phyloP scores from a whole-genome alignment of 169 alveolate genomes.

The Cryptosporidium baileyi region DNA sequence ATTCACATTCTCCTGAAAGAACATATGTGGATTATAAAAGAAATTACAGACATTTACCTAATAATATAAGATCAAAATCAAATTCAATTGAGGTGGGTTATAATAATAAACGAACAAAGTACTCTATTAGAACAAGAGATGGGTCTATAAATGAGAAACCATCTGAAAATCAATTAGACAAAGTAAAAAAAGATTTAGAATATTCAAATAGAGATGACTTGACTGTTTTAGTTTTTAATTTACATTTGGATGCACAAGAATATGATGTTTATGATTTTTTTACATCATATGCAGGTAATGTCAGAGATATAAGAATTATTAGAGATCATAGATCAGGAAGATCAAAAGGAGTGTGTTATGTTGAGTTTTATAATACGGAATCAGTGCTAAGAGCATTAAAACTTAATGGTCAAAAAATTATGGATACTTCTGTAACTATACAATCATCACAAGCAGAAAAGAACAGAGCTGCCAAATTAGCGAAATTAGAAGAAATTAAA shows the following conservation, averaged over 20 bases:
- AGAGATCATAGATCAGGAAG: conserved; percentile 94
- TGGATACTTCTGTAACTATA: conserved; percentile 90
- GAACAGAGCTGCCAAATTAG: conserved; percentile 96
- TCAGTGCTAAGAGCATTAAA: conserved; percentile 93
- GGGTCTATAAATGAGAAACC: conserved; percentile 75
- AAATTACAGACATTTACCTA: too few species aligned
- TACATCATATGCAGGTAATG: conserved; percentile 94
- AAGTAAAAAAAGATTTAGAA: conserved; percentile 88
- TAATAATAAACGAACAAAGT: conserved; percentile 44
- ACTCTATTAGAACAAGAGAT: not conserved
- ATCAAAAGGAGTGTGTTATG: conserved; percentile 97
- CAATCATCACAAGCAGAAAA: conserved; percentile 98
- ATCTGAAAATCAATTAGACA: conserved; percentile 78
- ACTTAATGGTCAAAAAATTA: conserved; percentile 88
- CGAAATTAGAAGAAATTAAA: conserved; percentile 84
- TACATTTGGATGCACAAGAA: conserved; percentile 93
- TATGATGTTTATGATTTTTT: conserved; percentile 93
- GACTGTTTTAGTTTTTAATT: conserved; percentile 93
- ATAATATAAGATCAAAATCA: too few species aligned
- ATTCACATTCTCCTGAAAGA: conserved; percentile 12
- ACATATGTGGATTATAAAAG: conserved; percentile 49
- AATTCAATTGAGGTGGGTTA: conserved; percentile 60
- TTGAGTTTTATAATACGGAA: conserved; percentile 95
- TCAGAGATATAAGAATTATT: conserved; percentile 94
- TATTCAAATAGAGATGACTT: conserved; percentile 97